These are phyloP conservation scores for Lasiodiplodia sp. DNA, from an alignment of 2,329 filamentous ascomycete genomes.

Conservation along the genomic window DNA sequence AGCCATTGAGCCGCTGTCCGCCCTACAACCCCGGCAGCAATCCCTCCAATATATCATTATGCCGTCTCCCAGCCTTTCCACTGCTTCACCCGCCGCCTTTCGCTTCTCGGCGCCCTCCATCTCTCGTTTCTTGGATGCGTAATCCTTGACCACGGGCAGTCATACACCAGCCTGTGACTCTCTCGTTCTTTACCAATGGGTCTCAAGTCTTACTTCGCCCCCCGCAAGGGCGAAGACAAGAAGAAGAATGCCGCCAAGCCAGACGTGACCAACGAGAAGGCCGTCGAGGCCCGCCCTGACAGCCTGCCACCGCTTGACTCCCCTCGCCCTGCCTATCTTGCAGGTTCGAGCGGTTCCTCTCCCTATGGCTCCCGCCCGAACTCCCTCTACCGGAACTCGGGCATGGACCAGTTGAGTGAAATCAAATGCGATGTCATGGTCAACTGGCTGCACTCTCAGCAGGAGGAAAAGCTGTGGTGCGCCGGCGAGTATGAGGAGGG, in stretches of 20 bases:
- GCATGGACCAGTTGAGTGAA: slow-evolving; percentile 56
- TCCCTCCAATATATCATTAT: slow-evolving; percentile 21
- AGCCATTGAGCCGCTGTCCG: slow-evolving; percentile 17
- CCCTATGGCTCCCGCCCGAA: slow-evolving; percentile 35
- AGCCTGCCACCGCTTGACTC: slow-evolving; percentile 16
- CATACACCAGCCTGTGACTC: neutral
- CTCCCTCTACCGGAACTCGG: slow-evolving; percentile 48
- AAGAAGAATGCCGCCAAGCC: slow-evolving; percentile 12
- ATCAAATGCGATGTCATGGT: slow-evolving; percentile 69
- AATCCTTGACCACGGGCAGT: neutral
- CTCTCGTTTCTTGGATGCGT: slow-evolving; percentile 5
- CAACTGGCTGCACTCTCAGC: slow-evolving; percentile 68
- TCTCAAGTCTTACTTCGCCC: slow-evolving; percentile 27
- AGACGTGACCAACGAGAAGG: slow-evolving; percentile 15
- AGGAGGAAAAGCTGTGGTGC: slow-evolving; percentile 63
- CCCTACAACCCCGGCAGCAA: slow-evolving; percentile 1
- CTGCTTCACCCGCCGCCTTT: slow-evolving; percentile 18
- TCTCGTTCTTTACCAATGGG: slow-evolving; percentile 8
- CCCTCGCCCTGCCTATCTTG: slow-evolving; percentile 9
- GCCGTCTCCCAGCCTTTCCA: slow-evolving; percentile 15
- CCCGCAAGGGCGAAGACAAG: slow-evolving; percentile 24
- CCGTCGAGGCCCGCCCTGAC: neutral
- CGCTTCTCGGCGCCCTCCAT: neutral
- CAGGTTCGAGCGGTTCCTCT: slow-evolving; percentile 13
- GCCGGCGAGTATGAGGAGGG: slow-evolving; percentile 59